A percentile compares a stretch with the other conserved stretches of the same genome.
Evolutionary conservation across 2,329 filamentous ascomycete species (phyloP).

Genomic region (Penicillium verrucosum): DNA sequence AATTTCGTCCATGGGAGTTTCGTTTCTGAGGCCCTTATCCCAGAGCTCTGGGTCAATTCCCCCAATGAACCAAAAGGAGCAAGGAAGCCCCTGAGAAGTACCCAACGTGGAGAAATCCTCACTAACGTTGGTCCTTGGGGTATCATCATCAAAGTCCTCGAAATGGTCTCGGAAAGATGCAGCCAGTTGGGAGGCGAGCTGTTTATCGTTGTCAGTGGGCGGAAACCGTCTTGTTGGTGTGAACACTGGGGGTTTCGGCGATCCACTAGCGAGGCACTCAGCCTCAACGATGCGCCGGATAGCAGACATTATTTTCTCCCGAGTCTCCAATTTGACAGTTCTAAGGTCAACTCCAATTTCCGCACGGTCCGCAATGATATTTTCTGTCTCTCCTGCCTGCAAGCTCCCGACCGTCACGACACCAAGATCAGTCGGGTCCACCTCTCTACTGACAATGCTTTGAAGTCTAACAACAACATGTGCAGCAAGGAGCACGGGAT

Average conservation of each 20-base stretch:
- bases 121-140: slow-evolving; percentile 38
- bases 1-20: slow-evolving; percentile 45
- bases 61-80: slow-evolving; percentile 57
- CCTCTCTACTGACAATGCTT: slow-evolving; percentile 56
- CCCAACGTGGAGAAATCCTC: slow-evolving; percentile 61
- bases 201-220: slow-evolving; percentile 51
- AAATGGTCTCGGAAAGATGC: slow-evolving; percentile 50
- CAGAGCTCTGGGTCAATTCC: slow-evolving; percentile 51
- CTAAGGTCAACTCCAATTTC: slow-evolving; percentile 56
- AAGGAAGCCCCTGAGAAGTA: slow-evolving; percentile 49
- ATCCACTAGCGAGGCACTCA: slow-evolving; percentile 52
- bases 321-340: slow-evolving; percentile 45
- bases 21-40: slow-evolving; percentile 48
- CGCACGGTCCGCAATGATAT: slow-evolving; percentile 57
- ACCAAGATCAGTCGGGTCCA: slow-evolving; percentile 51
- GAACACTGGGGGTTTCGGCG: slow-evolving; percentile 48
- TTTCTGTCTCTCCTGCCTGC: slow-evolving; percentile 59
- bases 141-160: slow-evolving; percentile 34
- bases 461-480: slow-evolving; percentile 58
- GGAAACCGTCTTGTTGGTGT: slow-evolving; percentile 52
- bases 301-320: slow-evolving; percentile 47
- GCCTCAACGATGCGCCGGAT: slow-evolving; percentile 56
- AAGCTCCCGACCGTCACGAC: slow-evolving; percentile 59
- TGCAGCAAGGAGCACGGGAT: slow-evolving; percentile 58
- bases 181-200: slow-evolving; percentile 45